Conservation (phyloP, 2,329 filamentous ascomycete genomes). For the Cladosporium velox region DNA sequence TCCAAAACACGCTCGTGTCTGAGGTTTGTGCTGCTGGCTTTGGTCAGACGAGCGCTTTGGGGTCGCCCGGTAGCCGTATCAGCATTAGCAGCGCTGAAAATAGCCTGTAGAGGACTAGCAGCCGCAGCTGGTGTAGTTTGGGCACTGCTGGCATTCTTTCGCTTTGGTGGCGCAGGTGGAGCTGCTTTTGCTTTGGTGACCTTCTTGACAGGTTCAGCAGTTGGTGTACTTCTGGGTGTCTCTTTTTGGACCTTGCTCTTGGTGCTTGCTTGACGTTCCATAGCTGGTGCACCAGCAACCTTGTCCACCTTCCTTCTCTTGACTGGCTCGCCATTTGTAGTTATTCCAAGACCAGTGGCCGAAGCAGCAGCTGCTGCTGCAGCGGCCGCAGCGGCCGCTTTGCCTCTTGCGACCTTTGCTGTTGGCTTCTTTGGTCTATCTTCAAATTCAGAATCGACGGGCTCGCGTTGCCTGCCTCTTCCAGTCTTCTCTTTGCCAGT, state of each 20-base stretch:
- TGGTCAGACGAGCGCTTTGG: constrained; percentile 69
- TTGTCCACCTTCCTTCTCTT: constrained; percentile 86
- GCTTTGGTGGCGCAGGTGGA: constrained; percentile 69
- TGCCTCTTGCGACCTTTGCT: constrained; percentile 60
- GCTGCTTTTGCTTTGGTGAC: constrained; percentile 64
- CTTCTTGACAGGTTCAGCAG: constrained; percentile 67
- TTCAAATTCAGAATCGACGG: constrained; percentile 78
- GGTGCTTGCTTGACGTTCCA: constrained; percentile 69
- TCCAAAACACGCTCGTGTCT: constrained; percentile 35
- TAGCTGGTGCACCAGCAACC: constrained; percentile 45
- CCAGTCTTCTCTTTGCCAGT: constrained; percentile 63
- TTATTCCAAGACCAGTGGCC: constrained; percentile 59
- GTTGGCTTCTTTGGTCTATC: constrained; percentile 67
- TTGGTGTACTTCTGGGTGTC: constrained; percentile 70
- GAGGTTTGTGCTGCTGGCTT: constrained; percentile 63
- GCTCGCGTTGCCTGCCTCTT: constrained; percentile 62
- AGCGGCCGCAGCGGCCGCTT: constrained; percentile 54
- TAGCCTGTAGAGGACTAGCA: constrained; percentile 52
- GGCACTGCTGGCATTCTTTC: constrained; percentile 62
- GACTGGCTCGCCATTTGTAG: constrained; percentile 59
- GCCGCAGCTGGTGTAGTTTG: constrained; percentile 46
- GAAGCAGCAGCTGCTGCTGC: constrained; percentile 28
- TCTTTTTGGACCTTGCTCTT: constrained; percentile 43
- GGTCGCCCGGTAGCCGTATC: constrained; percentile 70
- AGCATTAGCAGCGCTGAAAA: constrained; percentile 63